Conservation (phyloP, 2,329 filamentous ascomycete genomes). For the Venturiaceae sp. region DNA sequence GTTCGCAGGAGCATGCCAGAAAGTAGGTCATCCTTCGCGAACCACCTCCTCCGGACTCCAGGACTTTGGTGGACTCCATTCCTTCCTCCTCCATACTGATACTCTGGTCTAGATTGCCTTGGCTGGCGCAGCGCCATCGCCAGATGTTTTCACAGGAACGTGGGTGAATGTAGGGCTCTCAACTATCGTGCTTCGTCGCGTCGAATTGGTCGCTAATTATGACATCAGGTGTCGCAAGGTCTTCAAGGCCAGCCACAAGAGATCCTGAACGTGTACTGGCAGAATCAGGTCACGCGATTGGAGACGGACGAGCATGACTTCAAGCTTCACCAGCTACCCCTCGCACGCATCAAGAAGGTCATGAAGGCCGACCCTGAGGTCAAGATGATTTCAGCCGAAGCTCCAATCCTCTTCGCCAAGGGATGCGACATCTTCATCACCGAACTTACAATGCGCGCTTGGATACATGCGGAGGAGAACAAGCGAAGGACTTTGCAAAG, state of each 20-base stretch:
- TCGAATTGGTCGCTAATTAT: constrained; percentile 15
- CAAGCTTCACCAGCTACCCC: constrained; percentile 91
- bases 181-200: neutral
- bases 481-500: constrained; percentile 92
- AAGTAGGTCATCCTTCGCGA: constrained; percentile 7
- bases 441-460: constrained; percentile 96
- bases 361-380: constrained; percentile 99
- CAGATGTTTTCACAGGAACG: constrained; percentile 84
- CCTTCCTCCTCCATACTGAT: constrained; percentile 13
- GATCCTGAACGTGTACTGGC: constrained; percentile 98
- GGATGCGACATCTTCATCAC: constrained; percentile 99
- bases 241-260: constrained; percentile 88
- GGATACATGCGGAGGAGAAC: constrained; percentile 99
- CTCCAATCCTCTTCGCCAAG: constrained; percentile 95
- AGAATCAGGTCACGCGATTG: constrained; percentile 92
- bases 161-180: constrained; percentile 74
- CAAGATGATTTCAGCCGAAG: constrained; percentile 99
- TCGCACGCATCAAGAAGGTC: constrained; percentile 99
- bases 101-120: constrained; percentile 60
- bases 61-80: constrained; percentile 10
- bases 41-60: neutral
- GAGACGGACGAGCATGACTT: constrained; percentile 96
- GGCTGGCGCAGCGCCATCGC: constrained; percentile 76
- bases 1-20: constrained; percentile 7
- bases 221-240: constrained; percentile 77